Evolutionary conservation across 306 rosid genomes (phyloP), one percentile per base, ranked within the genome.

Genomic region (Biancaea sappan): DNA sequence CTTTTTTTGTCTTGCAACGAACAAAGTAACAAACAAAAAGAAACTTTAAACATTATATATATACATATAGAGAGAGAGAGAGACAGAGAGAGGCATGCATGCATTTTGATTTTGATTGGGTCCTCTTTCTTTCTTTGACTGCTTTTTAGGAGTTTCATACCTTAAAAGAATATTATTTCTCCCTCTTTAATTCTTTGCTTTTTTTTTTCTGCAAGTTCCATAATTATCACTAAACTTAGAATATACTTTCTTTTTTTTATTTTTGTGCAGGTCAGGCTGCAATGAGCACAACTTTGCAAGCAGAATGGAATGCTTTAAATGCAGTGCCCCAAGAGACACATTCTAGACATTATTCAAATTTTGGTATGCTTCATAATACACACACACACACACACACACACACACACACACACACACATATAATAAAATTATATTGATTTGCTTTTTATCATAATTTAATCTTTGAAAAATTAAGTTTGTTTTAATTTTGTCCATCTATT

Each of bases 251-350:
- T 21, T 3, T 44, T 29, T 24, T 54, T 5, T 47, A 19, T 54
- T 5, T 47, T 31, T 66, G 69, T 60, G 47, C 83, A 94, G 98
- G 88, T 84, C 79, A 44, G 97, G 98, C 38, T 94, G 98, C 86
- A 94, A 91, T 69, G 98, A 94, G 66, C 98, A 94, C 84, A 94
- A 94, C 87, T 94, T 94, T 69, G 98, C 98, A 0, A 94, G 96
- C 88, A 76, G 98, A 85, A 90, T 87, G 86, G 98, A 94, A 74
- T 94, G 98, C 54, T 94, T 91, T 69, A 89, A 90, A 88, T 94
- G 98, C 94, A 91, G 81, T 63, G 98, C 98, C 34, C 98, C 98
- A 44, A 90, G 94, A 81, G 98, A 94, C 87, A 76, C 90, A 1
- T 86, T 67, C 87, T 86, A 84, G 71, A 54, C 46, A 75, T 68